Percentiles rank a stretch among this genome's conserved stretches.
Conservation (phyloP, 2,329 filamentous ascomycete genomes). For the Pseudophaeomoniella oleicola region DNA sequence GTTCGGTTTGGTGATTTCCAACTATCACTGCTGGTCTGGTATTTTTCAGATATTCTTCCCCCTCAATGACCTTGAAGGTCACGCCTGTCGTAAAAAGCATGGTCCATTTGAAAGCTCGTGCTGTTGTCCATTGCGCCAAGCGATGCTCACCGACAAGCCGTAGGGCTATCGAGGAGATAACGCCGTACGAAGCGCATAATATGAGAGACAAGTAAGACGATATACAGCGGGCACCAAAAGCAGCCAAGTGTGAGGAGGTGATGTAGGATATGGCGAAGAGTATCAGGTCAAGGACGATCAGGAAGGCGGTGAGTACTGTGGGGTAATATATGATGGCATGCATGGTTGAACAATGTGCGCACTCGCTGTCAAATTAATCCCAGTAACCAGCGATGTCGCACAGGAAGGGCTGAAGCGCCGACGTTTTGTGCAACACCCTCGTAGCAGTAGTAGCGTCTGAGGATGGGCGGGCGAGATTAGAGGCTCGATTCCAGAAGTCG, state of each 20-base stretch:
- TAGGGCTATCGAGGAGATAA: slow-evolving; percentile 56
- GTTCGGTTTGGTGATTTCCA: slow-evolving; percentile 89
- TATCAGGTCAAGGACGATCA: slow-evolving; percentile 42
- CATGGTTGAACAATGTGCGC: too few species aligned
- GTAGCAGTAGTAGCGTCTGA: too few species aligned
- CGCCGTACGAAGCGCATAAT: slow-evolving; percentile 54
- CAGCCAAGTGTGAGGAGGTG: slow-evolving; percentile 17
- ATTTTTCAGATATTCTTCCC: slow-evolving; percentile 47
- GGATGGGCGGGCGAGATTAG: too few species aligned
- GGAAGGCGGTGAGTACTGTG: slow-evolving; percentile 42
- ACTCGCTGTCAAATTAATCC: too few species aligned
- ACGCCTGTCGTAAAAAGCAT: slow-evolving; percentile 68
- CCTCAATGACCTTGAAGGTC: slow-evolving; percentile 56
- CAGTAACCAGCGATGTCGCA: too few species aligned
- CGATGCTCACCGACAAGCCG: slow-evolving; percentile 53
- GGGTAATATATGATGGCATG: slow-evolving; percentile 17
- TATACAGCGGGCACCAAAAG: slow-evolving; percentile 30
- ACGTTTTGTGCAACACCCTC: too few species aligned
- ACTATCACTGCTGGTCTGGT: slow-evolving; percentile 77
- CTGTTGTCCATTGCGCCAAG: slow-evolving; percentile 74
- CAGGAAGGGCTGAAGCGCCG: too few species aligned
- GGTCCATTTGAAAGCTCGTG: slow-evolving; percentile 60
- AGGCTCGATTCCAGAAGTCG: too few species aligned
- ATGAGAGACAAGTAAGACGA: slow-evolving; percentile 29
- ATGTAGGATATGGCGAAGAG: slow-evolving; percentile 28